Percentiles rank a stretch among this genome's conserved stretches.
Conservation (phyloP, 2,329 filamentous ascomycete genomes). For the Neocatenulostroma microsporum region DNA sequence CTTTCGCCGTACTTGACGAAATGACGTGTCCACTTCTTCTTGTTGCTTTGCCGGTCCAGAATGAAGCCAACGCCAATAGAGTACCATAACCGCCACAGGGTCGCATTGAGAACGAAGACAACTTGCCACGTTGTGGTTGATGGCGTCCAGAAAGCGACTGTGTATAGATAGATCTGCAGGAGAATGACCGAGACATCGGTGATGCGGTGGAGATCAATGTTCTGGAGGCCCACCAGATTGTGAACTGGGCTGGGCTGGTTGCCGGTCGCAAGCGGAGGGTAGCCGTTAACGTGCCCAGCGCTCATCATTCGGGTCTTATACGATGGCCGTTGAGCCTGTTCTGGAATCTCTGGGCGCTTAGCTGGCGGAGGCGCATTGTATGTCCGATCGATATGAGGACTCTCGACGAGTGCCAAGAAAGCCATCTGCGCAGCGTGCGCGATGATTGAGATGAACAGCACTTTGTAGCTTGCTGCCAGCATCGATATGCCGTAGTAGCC, state of each 20-base stretch:
- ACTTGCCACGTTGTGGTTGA: slow-evolving; percentile 66
- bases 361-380: slow-evolving; percentile 79
- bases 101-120: slow-evolving; percentile 72
- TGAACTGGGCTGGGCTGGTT: slow-evolving; percentile 62
- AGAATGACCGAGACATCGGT: slow-evolving; percentile 76
- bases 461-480: slow-evolving; percentile 96
- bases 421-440: slow-evolving; percentile 91
- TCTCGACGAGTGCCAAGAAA: slow-evolving; percentile 86
- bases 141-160: slow-evolving; percentile 67
- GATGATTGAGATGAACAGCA: slow-evolving; percentile 91
- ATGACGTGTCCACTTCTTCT: slow-evolving; percentile 93
- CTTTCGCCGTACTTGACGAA: slow-evolving; percentile 95
- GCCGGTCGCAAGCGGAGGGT: slow-evolving; percentile 35
- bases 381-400: slow-evolving; percentile 94
- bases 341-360: slow-evolving; percentile 35
- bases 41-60: slow-evolving; percentile 74
- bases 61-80: slow-evolving; percentile 79
- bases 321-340: slow-evolving; percentile 34
- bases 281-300: slow-evolving; percentile 30
- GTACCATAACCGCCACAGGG: slow-evolving; percentile 85
- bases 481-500: slow-evolving; percentile 98
- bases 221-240: slow-evolving; percentile 72
- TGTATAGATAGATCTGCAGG: slow-evolving; percentile 65
- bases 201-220: slow-evolving; percentile 80
- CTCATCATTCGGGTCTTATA: slow-evolving; percentile 32